Conservation (phyloP, 345 rosid genomes). For the Syzygium oleosum region DNA sequence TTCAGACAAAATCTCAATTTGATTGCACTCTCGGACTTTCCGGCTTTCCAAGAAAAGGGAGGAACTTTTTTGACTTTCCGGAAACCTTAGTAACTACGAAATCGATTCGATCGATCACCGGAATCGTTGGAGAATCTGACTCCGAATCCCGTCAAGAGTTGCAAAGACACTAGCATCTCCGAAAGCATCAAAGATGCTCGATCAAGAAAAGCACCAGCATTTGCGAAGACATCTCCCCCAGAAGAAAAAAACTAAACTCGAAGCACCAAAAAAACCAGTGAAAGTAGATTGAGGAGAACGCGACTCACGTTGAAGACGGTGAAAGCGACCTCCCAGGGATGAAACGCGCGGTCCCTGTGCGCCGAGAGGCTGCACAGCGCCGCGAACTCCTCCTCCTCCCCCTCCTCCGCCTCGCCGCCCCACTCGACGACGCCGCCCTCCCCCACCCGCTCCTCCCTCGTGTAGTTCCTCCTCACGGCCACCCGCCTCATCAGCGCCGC, state of each 20-base stretch:
- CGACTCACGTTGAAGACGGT: constrained; percentile 33
- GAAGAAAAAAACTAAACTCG: background rate
- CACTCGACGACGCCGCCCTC: constrained; percentile 22
- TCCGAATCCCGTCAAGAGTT: background rate
- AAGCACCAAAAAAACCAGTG: background rate
- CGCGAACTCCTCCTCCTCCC: constrained; percentile 22
- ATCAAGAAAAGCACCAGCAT: background rate
- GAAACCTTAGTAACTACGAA: background rate
- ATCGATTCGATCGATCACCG: background rate
- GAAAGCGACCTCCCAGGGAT: constrained; percentile 37
- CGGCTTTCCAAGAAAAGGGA: background rate
- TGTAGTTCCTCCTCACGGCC: constrained; percentile 34
- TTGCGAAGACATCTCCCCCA: background rate
- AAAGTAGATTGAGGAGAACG: background rate
- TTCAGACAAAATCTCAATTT: background rate
- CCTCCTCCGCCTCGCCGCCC: background rate
- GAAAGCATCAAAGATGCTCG: background rate
- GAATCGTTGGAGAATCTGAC: background rate
- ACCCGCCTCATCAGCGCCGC: constrained; percentile 17
- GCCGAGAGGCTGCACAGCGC: constrained; percentile 22
- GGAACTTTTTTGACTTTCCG: background rate
- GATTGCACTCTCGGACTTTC: background rate
- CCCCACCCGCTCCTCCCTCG: constrained; percentile 18
- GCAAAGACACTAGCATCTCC: background rate
- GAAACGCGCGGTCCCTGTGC: constrained; percentile 18